Conservation (phyloP, 225 moss, liverwort and hornwort species). For the Polytrichum commune region DNA sequence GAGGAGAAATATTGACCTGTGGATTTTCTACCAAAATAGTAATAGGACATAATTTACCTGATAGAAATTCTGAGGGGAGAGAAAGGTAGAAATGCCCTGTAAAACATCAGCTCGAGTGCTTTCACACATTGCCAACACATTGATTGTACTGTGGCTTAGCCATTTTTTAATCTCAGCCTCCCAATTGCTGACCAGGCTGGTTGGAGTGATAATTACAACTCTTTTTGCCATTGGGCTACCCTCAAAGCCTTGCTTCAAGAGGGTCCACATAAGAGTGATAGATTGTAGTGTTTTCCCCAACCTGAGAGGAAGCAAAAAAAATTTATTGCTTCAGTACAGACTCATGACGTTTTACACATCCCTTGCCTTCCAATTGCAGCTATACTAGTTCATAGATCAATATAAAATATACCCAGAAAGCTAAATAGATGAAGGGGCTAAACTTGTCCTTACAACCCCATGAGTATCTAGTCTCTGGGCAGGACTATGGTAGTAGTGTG, state of each 20-base stretch:
- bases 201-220: conserved; percentile 92
- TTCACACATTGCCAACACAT: conserved; percentile 90
- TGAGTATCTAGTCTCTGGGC: no score
- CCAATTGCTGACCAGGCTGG: conserved; percentile 99
- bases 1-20: no score
- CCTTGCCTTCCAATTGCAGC: no score
- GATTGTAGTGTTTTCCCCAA: conserved; percentile 97
- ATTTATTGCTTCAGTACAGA: no score
- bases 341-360: no score
- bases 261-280: conserved; percentile 95
- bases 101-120: conserved; percentile 86
- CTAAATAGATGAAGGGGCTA: no score
- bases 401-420: no score
- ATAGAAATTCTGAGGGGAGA: conserved; percentile 76
- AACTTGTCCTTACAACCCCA: no score
- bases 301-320: conserved; percentile 19
- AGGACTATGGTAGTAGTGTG: no score
- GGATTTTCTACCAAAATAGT: no score
- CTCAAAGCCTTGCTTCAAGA: conserved; percentile 85
- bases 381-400: no score
- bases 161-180: conserved; percentile 95
- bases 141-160: conserved; percentile 70
- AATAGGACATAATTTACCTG: conserved; percentile 39
- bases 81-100: conserved; percentile 76
- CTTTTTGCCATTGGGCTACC: conserved; percentile 81